Evolutionary conservation across 352 stramenopile species (phyloP), one percentile per base, ranked within the genome.

Genomic region (Globisporangium camurandrum): DNA sequence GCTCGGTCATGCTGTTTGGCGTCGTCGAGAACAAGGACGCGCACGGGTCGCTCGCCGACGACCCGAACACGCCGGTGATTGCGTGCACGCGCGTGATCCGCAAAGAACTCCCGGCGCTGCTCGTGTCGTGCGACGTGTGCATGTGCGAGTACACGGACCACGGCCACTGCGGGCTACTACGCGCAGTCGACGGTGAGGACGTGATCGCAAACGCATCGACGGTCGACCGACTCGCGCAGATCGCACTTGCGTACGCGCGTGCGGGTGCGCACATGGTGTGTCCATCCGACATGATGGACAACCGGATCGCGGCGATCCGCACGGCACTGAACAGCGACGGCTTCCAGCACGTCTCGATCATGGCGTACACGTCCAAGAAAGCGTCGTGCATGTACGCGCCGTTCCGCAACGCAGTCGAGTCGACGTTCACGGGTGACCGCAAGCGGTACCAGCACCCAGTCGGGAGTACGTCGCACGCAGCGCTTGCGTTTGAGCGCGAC

Each of bases 361-460:
- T 99, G 68, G 88, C 95, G 19, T 99, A 99, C 83, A 98, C 97
- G 49, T 97, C 96, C 49, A 99, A 99, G 69, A 97, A 97, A 67
- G 91, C 93, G 7, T 96, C 84, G 36, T 92, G 90, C 54, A 97
- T 97, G 80, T 98, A 98, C 66, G 92, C 88, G 49, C 92, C 92
- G 37, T 98, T 98, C 82, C 84, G 97, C 51, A 94, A 99, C 66
- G 97, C 97, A 12, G 84, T 99, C 49, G 96, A 98, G 64, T 98
- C 91, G 41, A 94, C 86, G 30, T 94, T 94, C 87, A 97, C 78
- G 84, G 86, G 84, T 28, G 81, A 96, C 57, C 81, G 83, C 44
- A 98, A 98, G 77, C 98, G 96, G 20, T 99, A 99, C 75, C 96
- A 99, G 78, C 95, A 95, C 53, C 84, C 84, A 0, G 79, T 93